Evolutionary conservation across 1,284 basidiomycete species (phyloP), one percentile per base, ranked within the genome.

Genomic region (Crepidotus sp.): DNA sequence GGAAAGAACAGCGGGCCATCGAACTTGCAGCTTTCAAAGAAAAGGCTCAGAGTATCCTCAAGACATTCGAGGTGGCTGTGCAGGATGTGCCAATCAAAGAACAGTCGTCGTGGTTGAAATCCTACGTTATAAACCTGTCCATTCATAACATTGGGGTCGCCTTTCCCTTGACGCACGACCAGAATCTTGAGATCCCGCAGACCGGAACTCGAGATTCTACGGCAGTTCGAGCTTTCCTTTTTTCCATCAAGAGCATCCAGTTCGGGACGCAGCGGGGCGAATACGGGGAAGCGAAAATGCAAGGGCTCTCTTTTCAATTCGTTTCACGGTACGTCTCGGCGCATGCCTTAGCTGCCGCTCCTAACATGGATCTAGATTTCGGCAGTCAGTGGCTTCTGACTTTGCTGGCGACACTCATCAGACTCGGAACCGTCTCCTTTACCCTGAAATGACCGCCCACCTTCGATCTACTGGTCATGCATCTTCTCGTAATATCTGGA

Each of bases 21-120:
- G 89, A 95, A 55, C 65, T 94, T 5, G 77, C 76, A 26, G 81
- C 82, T 40, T 88, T 96, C 66, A 89, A 87, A 56, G 77, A 83
- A 58, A 88, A 87, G 62, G 80, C 85, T 0, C 73, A 72, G 51
- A 76, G 65, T 19, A 71, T 91, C 48, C 68, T 88, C 50, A 73
- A 74, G 43, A 86, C 88, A 0, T 80, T 89, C 45, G 85, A 86
- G 50, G 66, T 77, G 55, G 67, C 76, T 58, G 54, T 70, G 52
- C 66, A 64, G 17, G 68, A 76, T 46, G 54, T 63, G 19, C 59
- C 63, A 33, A 50, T 59, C 17, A 61, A 71, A 31, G 59, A 66
- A 46, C 56, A 63, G 31, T 54, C 60, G 8, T 73, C 76, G 6
- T 86, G 82, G 81, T 63, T 93, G 19, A 75, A 79, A 44, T 66